phyloP scores from a whole-genome alignment of 2,329 filamentous ascomycete species.

The Cercospora brassicicola region DNA sequence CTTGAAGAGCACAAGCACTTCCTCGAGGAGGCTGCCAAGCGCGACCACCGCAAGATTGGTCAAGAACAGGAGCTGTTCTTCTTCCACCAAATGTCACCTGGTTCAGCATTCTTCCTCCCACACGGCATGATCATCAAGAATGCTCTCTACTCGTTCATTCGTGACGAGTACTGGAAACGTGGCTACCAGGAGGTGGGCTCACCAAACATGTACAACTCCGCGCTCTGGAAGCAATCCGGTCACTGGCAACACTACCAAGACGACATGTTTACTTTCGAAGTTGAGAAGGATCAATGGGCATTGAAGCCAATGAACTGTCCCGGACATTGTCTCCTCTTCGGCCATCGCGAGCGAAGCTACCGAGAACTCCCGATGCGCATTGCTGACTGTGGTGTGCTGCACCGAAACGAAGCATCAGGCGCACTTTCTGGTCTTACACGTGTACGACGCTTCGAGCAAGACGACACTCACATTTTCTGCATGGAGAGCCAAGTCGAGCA shows the following conservation, averaged over 20 bases:
- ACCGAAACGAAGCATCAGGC: constrained; percentile 92
- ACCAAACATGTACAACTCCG: constrained; percentile 93
- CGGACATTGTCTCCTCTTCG: constrained; percentile 86
- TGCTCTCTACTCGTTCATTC: constrained; percentile 75
- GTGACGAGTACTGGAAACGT: constrained; percentile 86
- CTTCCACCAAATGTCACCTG: constrained; percentile 91
- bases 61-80: constrained; percentile 97
- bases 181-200: constrained; percentile 94
- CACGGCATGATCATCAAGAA: constrained; percentile 95
- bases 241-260: constrained; percentile 94
- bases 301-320: constrained; percentile 99
- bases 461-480: constrained; percentile 96
- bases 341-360: constrained; percentile 80
- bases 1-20: constrained; percentile 90
- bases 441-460: constrained; percentile 91
- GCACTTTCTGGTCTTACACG: constrained; percentile 87
- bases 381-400: constrained; percentile 92
- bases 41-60: constrained; percentile 90
- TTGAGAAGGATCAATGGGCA: constrained; percentile 81
- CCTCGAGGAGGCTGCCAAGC: constrained; percentile 95
- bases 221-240: constrained; percentile 90
- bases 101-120: constrained; percentile 75
- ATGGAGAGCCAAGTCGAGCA: constrained; percentile 72
- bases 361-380: constrained; percentile 86
- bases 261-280: constrained; percentile 86